Percentiles rank a stretch among this genome's conserved stretches.
Conservation (phyloP, 257 asterid species). For the Scutellaria baicalensis region DNA sequence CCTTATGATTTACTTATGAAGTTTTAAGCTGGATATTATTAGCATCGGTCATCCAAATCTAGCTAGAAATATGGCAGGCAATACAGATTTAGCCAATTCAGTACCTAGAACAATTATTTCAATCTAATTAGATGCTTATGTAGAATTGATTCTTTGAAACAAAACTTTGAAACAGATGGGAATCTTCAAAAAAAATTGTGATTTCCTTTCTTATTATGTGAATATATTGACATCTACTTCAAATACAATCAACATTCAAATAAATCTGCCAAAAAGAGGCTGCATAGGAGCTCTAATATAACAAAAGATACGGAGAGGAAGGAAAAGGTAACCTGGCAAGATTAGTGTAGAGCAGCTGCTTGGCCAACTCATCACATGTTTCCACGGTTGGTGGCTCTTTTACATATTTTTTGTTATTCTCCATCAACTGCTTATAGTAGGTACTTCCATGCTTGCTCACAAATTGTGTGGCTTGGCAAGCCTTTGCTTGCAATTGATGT, state of each 20-base stretch:
- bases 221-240: neutral
- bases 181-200: neutral
- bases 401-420: slow-evolving; percentile 54
- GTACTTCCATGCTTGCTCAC: slow-evolving; percentile 44
- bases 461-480: slow-evolving; percentile 44
- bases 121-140: neutral
- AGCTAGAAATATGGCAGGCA: too few relatives aligned
- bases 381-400: slow-evolving; percentile 64
- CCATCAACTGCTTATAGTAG: slow-evolving; percentile 60
- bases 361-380: slow-evolving; percentile 47
- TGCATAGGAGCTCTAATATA: neutral
- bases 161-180: neutral
- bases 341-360: slow-evolving; percentile 59
- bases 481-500: slow-evolving; percentile 52
- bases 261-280: neutral
- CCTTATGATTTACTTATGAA: too few relatives aligned
- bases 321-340: slow-evolving; percentile 49
- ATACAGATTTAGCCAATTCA: neutral
- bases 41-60: too few relatives aligned
- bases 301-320: neutral
- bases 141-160: neutral
- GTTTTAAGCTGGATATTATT: too few relatives aligned
- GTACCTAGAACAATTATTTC: neutral
- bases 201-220: neutral
- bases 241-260: neutral